A percentile compares a stretch with the other conserved stretches of the same genome.
Evolutionary conservation across 305 asterid genomes (phyloP).

Genomic region (Ajuga reptans): DNA sequence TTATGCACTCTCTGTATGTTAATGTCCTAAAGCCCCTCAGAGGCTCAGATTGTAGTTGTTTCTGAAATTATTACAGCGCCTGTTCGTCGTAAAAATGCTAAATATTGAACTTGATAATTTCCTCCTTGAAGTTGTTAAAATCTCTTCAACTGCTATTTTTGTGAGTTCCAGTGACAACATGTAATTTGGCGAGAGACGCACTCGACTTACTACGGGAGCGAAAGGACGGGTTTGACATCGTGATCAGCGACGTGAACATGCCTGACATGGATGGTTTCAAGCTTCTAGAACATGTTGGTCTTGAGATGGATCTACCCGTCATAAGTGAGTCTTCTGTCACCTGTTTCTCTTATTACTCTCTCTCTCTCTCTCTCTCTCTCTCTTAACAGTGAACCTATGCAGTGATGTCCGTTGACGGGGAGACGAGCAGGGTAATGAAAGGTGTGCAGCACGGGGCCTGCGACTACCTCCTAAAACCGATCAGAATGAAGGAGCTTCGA

Average conservation of each 20-base stretch:
- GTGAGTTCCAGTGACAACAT: constrained; percentile 57
- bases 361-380: neutral
- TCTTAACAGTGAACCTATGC: constrained; percentile 15
- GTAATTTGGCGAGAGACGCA: constrained; percentile 81
- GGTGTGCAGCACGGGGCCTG: constrained; percentile 96
- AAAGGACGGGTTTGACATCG: constrained; percentile 75
- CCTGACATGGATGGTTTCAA: constrained; percentile 97
- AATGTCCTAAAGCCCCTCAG: too few relatives aligned
- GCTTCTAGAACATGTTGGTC: constrained; percentile 87
- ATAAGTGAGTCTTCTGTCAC: constrained; percentile 46
- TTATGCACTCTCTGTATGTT: neutral
- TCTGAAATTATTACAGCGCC: too few relatives aligned
- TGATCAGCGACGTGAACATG: constrained; percentile 92
- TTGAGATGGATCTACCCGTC: constrained; percentile 94
- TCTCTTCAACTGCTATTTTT: neutral
- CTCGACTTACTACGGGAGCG: constrained; percentile 71
- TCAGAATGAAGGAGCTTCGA: constrained; percentile 84
- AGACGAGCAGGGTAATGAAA: constrained; percentile 91
- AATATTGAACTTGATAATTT: neutral
- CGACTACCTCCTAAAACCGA: constrained; percentile 89
- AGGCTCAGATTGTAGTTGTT: too few relatives aligned
- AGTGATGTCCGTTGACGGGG: constrained; percentile 99
- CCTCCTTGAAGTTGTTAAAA: neutral
- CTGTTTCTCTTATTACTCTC: neutral
- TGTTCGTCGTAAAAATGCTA: too few relatives aligned